Percentiles rank a stretch among this genome's conserved stretches.
phyloP scores from a whole-genome alignment of 148 eudicot genomes.

The Nyssa sinensis region DNA sequence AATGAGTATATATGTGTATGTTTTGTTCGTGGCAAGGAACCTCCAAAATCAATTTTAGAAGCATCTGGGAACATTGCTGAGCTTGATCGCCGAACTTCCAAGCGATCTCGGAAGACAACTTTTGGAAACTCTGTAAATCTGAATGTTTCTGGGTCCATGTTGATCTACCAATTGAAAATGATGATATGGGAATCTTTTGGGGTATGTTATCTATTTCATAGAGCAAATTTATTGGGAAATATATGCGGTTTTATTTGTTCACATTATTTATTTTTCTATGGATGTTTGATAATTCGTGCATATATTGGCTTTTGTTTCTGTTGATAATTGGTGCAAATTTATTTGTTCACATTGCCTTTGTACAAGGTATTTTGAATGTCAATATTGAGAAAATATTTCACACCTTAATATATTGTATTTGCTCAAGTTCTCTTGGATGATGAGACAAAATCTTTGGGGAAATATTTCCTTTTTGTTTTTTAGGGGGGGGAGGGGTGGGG shows the following conservation, averaged over 20 bases:
- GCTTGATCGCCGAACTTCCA: slow-evolving; percentile 89
- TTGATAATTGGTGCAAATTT: too few relatives aligned
- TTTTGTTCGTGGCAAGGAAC: slow-evolving; percentile 85
- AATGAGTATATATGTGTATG: slow-evolving; percentile 86
- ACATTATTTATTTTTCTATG: too few relatives aligned
- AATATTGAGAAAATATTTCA: background rate
- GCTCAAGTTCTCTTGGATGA: background rate
- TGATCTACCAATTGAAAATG: slow-evolving; percentile 90
- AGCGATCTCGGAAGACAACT: slow-evolving; percentile 87
- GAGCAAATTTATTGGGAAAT: background rate
- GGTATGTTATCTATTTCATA: slow-evolving; percentile 51
- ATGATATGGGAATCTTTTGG: slow-evolving; percentile 99
- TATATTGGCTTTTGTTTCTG: too few relatives aligned
- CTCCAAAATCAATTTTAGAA: slow-evolving; percentile 86
- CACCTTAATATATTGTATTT: background rate
- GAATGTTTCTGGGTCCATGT: slow-evolving; percentile 87
- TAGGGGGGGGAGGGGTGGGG: too few relatives aligned
- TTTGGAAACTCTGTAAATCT: slow-evolving; percentile 73
- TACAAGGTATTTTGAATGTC: background rate
- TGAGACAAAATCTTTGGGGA: background rate
- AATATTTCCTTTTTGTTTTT: too few relatives aligned
- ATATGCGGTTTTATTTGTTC: background rate
- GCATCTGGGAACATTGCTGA: too few relatives aligned
- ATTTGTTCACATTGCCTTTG: too few relatives aligned
- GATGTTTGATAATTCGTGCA: too few relatives aligned